phyloP scores from a whole-genome alignment of 345 rosid species.

The Eutrema yunnanense region DNA sequence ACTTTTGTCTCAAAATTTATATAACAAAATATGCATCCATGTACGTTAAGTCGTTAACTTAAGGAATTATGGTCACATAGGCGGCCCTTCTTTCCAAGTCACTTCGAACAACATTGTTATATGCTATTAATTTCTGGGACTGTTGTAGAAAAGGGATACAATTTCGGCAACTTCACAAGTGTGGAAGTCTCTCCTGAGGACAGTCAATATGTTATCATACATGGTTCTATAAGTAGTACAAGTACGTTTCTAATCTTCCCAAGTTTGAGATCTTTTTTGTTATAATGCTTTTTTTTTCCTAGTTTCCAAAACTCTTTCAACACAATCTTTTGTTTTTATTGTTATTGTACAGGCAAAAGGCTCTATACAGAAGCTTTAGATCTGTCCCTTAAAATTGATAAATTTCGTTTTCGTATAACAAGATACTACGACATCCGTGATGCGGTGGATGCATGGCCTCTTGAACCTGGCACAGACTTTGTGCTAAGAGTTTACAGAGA shows the following conservation, averaged over 20 bases:
- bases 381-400: not conserved
- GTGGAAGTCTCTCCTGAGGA: not conserved
- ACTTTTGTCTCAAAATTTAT: too few species aligned
- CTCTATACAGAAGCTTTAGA: not conserved
- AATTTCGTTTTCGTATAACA: not conserved
- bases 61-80: too few species aligned
- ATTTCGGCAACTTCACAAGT: not conserved
- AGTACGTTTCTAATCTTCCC: not conserved
- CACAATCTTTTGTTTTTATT: not conserved
- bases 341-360: not conserved
- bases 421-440: not conserved
- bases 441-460: not conserved
- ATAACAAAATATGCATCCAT: too few species aligned
- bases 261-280: not conserved
- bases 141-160: slow-evolving; percentile 1
- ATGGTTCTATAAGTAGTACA: not conserved
- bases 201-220: not conserved
- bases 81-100: not conserved
- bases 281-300: not conserved
- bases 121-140: not conserved
- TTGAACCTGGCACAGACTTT: slow-evolving; percentile 1
- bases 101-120: not conserved
- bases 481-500: not conserved
- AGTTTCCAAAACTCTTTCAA: not conserved
- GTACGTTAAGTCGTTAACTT: too few species aligned